These are phyloP conservation scores for Phialocephala sp. DNA, from an alignment of 2,329 filamentous ascomycete genomes.

Conservation along the genomic window DNA sequence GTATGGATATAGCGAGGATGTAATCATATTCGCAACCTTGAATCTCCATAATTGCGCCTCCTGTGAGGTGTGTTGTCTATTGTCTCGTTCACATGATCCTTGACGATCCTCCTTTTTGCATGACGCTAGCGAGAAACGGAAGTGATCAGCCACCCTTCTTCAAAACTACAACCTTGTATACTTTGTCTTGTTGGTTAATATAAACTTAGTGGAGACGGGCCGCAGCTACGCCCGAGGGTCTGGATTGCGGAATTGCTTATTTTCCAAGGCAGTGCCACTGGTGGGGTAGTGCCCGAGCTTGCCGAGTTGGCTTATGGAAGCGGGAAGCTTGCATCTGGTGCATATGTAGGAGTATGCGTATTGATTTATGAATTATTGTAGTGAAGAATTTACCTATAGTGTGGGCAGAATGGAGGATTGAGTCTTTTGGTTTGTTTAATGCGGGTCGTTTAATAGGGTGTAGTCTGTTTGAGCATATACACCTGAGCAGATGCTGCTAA, in stretches of 20 bases:
- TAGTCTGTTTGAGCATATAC: not conserved
- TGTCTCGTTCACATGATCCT: constrained; percentile 5
- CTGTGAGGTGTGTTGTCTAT: not conserved
- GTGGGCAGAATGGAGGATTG: too few species aligned
- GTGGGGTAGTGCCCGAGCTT: not conserved
- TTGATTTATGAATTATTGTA: not conserved
- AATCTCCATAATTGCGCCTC: not conserved
- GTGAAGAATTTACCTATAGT: too few species aligned
- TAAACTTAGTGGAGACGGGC: constrained; percentile 1
- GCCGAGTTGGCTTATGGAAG: not conserved
- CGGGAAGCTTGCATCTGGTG: too few species aligned
- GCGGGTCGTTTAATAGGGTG: too few species aligned
- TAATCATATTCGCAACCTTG: not conserved
- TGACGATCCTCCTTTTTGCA: not conserved
- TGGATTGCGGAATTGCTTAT: not conserved
- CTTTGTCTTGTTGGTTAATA: not conserved
- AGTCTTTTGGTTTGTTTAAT: too few species aligned
- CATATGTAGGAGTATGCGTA: not conserved
- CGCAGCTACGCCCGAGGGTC: not conserved
- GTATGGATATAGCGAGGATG: not conserved
- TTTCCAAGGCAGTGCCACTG: not conserved
- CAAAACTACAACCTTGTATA: not conserved
- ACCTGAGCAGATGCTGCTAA: too few species aligned
- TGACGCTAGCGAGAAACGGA: not conserved
- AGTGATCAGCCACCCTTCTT: not conserved